A percentile compares a stretch with the other conserved stretches of the same genome.
Evolutionary conservation across 2,329 filamentous ascomycete species (phyloP).

Genomic region (Xylariaceae sp.): DNA sequence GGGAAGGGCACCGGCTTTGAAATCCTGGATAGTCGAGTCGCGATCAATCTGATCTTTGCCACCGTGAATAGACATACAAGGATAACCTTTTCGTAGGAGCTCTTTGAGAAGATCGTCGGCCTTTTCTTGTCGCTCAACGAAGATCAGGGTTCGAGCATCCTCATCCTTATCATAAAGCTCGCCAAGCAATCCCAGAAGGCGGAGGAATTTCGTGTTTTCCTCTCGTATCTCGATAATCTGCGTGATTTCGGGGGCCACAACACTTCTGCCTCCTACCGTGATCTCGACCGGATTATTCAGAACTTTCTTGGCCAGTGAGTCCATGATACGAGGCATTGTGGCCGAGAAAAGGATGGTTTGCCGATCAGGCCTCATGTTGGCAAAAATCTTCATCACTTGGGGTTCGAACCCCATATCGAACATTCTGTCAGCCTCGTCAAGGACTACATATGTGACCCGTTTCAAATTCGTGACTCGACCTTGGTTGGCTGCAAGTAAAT

Average conservation of each 20-base stretch:
- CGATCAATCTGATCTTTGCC: slow-evolving; percentile 91
- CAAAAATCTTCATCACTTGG: slow-evolving; percentile 94
- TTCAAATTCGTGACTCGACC: slow-evolving; percentile 89
- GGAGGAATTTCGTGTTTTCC: slow-evolving; percentile 76
- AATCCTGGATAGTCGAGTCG: slow-evolving; percentile 86
- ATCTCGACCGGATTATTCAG: slow-evolving; percentile 84
- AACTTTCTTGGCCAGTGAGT: slow-evolving; percentile 82
- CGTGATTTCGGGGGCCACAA: slow-evolving; percentile 85
- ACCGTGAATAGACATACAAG: slow-evolving; percentile 89
- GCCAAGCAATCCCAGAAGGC: slow-evolving; percentile 79
- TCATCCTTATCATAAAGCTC: slow-evolving; percentile 82
- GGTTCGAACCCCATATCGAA: slow-evolving; percentile 99
- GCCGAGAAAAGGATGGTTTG: slow-evolving; percentile 96
- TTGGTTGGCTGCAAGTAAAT: slow-evolving; percentile 86
- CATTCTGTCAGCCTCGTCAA: slow-evolving; percentile 98
- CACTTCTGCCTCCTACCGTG: slow-evolving; percentile 80
- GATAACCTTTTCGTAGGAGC: slow-evolving; percentile 77
- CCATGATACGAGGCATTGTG: slow-evolving; percentile 91
- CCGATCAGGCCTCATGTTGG: slow-evolving; percentile 83
- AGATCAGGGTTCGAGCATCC: slow-evolving; percentile 83
- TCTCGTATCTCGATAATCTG: slow-evolving; percentile 86
- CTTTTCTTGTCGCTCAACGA: slow-evolving; percentile 88
- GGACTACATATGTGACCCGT: slow-evolving; percentile 86
- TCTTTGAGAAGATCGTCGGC: slow-evolving; percentile 75
- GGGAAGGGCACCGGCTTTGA: slow-evolving; percentile 85